phyloP scores from a whole-genome alignment of 495 filamentous ascomycete species.

The Entonaema liquescens region DNA sequence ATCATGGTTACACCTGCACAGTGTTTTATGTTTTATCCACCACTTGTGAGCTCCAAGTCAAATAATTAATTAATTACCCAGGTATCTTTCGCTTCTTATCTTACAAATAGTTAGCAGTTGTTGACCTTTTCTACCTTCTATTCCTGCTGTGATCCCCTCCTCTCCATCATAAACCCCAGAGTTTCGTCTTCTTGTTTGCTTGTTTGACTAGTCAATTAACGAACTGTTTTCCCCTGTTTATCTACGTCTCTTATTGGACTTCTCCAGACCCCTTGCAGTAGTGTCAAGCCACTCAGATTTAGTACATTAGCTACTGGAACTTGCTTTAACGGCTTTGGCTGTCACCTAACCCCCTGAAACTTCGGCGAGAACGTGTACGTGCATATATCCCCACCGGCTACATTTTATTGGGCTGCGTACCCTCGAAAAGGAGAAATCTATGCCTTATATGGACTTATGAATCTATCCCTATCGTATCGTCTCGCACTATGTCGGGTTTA shows the following conservation, averaged over 20 bases:
- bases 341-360: conserved; percentile 22
- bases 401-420: conserved; percentile 19
- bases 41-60: background rate
- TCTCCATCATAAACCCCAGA: background rate
- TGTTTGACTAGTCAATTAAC: conserved; percentile 9
- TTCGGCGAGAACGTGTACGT: conserved; percentile 5
- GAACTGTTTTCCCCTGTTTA: background rate
- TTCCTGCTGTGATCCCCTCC: background rate
- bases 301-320: conserved; percentile 16
- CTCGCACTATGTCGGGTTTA: conserved; percentile 23
- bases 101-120: background rate
- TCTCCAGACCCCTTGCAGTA: conserved; percentile 38
- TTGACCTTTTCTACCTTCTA: background rate
- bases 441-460: conserved; percentile 10
- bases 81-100: background rate
- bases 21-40: background rate
- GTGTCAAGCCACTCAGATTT: conserved; percentile 18
- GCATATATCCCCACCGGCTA: background rate
- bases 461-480: background rate
- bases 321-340: background rate
- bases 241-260: conserved; percentile 3
- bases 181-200: conserved; percentile 3
- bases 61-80: conserved; percentile 6
- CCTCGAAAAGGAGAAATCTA: conserved; percentile 22
- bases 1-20: conserved; percentile 23